Conservation (phyloP, 306 rosid species). For the Prunus kanzakura region DNA sequence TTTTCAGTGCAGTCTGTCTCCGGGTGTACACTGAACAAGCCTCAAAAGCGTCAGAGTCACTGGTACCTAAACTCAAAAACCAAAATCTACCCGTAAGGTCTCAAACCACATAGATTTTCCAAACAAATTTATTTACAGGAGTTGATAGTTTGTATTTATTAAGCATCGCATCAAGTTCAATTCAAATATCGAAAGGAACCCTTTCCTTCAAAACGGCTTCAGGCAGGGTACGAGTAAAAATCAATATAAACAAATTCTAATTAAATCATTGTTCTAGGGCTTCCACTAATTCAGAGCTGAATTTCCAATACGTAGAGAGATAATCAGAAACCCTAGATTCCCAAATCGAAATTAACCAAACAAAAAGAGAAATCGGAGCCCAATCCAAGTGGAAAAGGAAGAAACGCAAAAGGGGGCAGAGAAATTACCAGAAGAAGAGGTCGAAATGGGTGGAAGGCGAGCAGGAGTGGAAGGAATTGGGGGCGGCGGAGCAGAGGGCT, state of each 20-base stretch:
- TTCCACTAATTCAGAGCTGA: background rate
- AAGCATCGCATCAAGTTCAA: background rate
- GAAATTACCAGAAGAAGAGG: background rate
- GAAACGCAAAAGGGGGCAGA: background rate
- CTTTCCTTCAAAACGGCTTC: background rate
- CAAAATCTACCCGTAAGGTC: background rate
- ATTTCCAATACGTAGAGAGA: background rate
- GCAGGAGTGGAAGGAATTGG: slow-evolving; percentile 1
- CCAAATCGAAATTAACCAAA: background rate
- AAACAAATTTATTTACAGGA: background rate
- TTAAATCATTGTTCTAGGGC: background rate
- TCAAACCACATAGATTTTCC: background rate
- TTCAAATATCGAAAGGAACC: background rate
- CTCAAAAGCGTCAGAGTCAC: slow-evolving; percentile 32
- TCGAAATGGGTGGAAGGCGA: background rate
- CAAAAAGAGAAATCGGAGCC: background rate
- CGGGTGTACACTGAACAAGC: slow-evolving; percentile 38
- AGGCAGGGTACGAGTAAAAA: background rate
- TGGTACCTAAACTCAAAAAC: slow-evolving; percentile 27
- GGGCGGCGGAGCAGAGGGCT: background rate
- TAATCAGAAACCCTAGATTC: slow-evolving; percentile 13
- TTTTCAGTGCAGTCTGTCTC: slow-evolving; percentile 25
- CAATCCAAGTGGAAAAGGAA: background rate
- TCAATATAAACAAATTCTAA: background rate
- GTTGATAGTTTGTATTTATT: background rate